These are phyloP conservation scores for Helicocarpus griseus DNA, from an alignment of 2,329 filamentous ascomycete species.

Conservation along the genomic window DNA sequence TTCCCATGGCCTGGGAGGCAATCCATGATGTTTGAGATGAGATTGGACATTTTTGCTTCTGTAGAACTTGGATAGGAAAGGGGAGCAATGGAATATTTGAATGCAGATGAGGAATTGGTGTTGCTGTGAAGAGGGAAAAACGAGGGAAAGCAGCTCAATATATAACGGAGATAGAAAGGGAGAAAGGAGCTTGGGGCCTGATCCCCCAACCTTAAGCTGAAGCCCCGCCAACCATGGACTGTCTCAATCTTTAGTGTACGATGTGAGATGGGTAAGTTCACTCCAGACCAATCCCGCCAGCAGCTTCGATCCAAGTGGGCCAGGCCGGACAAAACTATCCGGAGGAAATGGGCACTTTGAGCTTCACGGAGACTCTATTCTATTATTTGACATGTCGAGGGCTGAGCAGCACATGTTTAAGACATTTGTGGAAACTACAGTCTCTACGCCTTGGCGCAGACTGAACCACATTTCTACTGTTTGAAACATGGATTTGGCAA, in stretches of 20 bases:
- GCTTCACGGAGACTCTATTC: background rate
- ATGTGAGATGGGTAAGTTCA: background rate
- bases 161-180: background rate
- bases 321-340: background rate
- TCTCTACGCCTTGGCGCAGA: too few relatives aligned
- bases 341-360: background rate
- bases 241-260: slow-evolving; percentile 6
- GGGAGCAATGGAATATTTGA: slow-evolving; percentile 16
- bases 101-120: background rate
- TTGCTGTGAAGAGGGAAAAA: background rate
- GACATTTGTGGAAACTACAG: background rate
- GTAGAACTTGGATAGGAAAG: slow-evolving; percentile 9
- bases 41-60: slow-evolving; percentile 32
- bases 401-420: background rate
- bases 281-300: background rate
- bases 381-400: background rate
- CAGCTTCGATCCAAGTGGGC: background rate
- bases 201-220: background rate
- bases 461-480: too few relatives aligned
- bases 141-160: background rate
- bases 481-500: too few relatives aligned
- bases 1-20: slow-evolving; percentile 33
- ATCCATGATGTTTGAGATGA: slow-evolving; percentile 39
- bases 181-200: background rate
- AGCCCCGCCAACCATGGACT: too few relatives aligned